Base-by-base conservation (phyloP, 768 basidiomycete species). In the Lyophyllum decastes region DNA sequence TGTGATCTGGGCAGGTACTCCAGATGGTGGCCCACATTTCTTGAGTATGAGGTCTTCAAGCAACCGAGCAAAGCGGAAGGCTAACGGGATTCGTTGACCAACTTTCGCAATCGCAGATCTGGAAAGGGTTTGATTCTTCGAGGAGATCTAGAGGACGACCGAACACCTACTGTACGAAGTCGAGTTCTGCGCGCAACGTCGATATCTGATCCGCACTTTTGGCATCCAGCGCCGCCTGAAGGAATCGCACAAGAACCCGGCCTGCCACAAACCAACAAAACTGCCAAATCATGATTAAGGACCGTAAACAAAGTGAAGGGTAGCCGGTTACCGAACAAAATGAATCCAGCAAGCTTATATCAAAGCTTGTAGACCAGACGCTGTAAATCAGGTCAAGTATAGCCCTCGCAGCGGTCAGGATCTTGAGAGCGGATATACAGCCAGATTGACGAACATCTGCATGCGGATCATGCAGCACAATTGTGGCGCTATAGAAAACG, bases 391-490 rank as follows among this genome's bases (percentile, higher is more conserved):
- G 73, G 61, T 90, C 85, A 43, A 91, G 73, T 40, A 89, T 83
- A 0, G 81, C 78, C 48, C 90, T 81, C 2, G 89, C 82, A 24
- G 89, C 83, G 0, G 80, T 81, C 8, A 91, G 73, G 27, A 91
- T 85, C 64, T 84, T 88, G 62, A 85, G 77, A 14, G 89, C 86
- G 41, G 88, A 90, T 41, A 84, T 77, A 62, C 89, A 92, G 34
- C 82, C 82, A 17, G 78, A 77, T 46, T 71, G 74, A 24, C 77
- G 75, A 47, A 88, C 76, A 57, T 83, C 81, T 17, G 89, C 88
- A 64, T 90, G 89, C 2, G 89, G 88, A 61, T 92, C 90, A 63
- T 92, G 90, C 41, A 92, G 72, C 19, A 90, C 74, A 51, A 92
- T 87, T 14, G 74, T 82, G 6, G 87, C 82, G 12, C 90, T 92